Evolutionary conservation across 306 rosid species (phyloP), one percentile per base, ranked within the genome.

Genomic region (Dicorynia guianensis): DNA sequence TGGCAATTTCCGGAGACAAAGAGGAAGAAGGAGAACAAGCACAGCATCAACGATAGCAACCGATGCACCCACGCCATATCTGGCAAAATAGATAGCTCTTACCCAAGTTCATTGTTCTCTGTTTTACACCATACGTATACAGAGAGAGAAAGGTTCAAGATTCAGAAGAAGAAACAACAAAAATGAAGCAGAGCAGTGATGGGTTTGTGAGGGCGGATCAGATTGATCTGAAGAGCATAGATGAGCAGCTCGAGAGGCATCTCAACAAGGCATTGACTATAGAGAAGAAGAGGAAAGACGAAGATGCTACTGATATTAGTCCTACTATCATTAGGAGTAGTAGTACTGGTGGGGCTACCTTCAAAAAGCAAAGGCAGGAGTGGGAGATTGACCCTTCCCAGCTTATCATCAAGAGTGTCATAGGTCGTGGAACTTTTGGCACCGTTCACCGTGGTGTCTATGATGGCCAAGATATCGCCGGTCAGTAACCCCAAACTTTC

Each of bases 311-410:
- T 19, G 1, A 6, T 11, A 35, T 34, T 19, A 46, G 7, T 38
- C 53, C 53, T 34, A 69, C 50, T 47, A 10, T 65, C 35, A 19
- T 38, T 13, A 77, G 33, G 33, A 66, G 52, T 39, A 64, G 46
- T 30, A 42, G 14, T 54, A 56, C 68, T 33, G 8, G 39, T 19
- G 39, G 57, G 34, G 3, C 38, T 44, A 4, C 38, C 58, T 14
- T 75, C 54, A 81, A 72, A 71, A 80, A 83, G 75, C 88, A 87
- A 66, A 67, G 95, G 75, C 87, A 68, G 44, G 97, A 91, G 18
- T 89, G 97, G 95, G 97, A 91, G 88, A 89, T 91, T 81, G 97
- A 91, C 76, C 91, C 97, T 38, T 71, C 91, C 5, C 89, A 91
- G 86, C 88, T 91, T 56, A 70, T 89, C 71, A 86, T 91, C 86